These are phyloP conservation scores for Nicotiana tabacum DNA, from an alignment of 257 asterid genomes.

Conservation along the genomic window DNA sequence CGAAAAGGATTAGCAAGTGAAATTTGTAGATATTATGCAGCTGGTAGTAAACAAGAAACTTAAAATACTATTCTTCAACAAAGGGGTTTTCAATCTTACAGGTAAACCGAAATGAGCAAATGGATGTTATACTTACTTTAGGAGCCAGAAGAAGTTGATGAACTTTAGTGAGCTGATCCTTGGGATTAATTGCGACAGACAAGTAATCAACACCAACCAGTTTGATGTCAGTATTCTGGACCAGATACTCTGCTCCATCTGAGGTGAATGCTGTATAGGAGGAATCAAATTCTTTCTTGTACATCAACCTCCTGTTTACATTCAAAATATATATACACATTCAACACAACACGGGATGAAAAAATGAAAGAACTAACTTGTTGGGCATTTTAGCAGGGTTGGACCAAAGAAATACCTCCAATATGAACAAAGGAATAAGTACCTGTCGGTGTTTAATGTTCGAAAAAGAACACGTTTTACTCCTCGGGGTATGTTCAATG, in stretches of 20 bases:
- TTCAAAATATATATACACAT: neutral
- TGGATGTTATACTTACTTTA: slow-evolving; percentile 15
- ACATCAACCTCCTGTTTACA: slow-evolving; percentile 23
- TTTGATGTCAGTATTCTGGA: slow-evolving; percentile 22
- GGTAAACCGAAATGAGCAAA: neutral
- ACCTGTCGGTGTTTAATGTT: slow-evolving; percentile 24
- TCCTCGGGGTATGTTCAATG: slow-evolving; percentile 18
- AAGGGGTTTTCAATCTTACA: neutral
- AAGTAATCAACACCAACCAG: slow-evolving; percentile 32
- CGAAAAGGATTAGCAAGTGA: neutral
- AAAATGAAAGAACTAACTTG: neutral
- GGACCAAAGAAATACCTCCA: neutral
- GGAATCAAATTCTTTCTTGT: neutral
- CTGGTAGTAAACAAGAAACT: neutral
- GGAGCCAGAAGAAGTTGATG: neutral
- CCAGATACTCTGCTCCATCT: slow-evolving; percentile 30
- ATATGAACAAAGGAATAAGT: neutral
- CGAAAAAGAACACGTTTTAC: slow-evolving; percentile 21
- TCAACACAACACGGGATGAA: neutral
- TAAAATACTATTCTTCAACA: neutral
- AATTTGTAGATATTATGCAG: neutral
- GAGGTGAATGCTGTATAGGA: slow-evolving; percentile 23
- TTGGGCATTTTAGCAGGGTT: neutral
- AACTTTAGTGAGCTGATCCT: slow-evolving; percentile 2
- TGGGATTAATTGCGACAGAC: slow-evolving; percentile 15